These are phyloP conservation scores for Spathaspora sp. DNA, from an alignment of 1,139 yeast species.

Conservation along the genomic window DNA sequence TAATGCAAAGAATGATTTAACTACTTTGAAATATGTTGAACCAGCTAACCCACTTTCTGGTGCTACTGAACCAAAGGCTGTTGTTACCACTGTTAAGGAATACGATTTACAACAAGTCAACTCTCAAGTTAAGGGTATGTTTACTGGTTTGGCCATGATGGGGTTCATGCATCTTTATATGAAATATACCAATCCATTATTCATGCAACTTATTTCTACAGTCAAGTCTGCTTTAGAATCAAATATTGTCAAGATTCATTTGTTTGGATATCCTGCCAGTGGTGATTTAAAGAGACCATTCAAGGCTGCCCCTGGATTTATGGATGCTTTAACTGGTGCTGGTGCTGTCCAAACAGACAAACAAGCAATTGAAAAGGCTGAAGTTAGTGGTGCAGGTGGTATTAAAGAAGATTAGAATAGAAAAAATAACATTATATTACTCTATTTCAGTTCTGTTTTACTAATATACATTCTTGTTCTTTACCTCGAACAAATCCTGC, in stretches of 20 bases:
- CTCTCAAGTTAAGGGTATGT: slow-evolving; percentile 73
- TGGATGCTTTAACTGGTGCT: slow-evolving; percentile 61
- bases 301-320: slow-evolving; percentile 81
- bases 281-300: slow-evolving; percentile 98
- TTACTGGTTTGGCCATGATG: slow-evolving; percentile 96
- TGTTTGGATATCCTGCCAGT: slow-evolving; percentile 77
- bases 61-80: slow-evolving; percentile 66
- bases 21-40: slow-evolving; percentile 87
- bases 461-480: slow-evolving; percentile 60
- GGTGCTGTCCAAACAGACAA: slow-evolving; percentile 73
- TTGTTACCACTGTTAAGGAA: slow-evolving; percentile 90
- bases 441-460: slow-evolving; percentile 19
- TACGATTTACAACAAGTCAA: slow-evolving; percentile 89
- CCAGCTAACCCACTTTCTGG: slow-evolving; percentile 83
- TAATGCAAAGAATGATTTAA: slow-evolving; percentile 78
- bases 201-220: slow-evolving; percentile 92
- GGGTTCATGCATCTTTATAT: slow-evolving; percentile 97
- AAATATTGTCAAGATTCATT: slow-evolving; percentile 88
- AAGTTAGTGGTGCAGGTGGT: slow-evolving; percentile 86
- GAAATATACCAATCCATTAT: slow-evolving; percentile 96
- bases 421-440: neutral
- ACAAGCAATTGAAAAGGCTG: slow-evolving; percentile 82
- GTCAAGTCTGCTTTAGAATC: slow-evolving; percentile 88
- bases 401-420: slow-evolving; percentile 75
- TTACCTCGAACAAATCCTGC: slow-evolving; percentile 58